Base-by-base conservation (phyloP, 257 asterid species). In the Capsicum chinense region DNA sequence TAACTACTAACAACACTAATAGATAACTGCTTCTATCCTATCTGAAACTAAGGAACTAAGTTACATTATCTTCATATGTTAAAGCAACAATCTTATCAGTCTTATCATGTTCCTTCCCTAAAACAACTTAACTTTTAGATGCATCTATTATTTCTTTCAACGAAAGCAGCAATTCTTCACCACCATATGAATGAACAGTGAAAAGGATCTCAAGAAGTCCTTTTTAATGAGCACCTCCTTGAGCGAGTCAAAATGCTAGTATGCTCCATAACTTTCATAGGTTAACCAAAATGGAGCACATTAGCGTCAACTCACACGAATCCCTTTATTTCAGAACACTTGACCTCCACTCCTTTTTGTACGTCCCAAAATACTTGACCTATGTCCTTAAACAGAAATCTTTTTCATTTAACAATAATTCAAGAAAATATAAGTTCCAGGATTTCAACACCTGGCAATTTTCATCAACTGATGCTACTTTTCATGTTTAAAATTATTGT, bases 191-290 rank as follows among this genome's bases (percentile, higher is more conserved):
- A 48, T 50, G 60, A 74, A 7, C 60, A 74, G 42, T 19, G 19
- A 50, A 74, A 6, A 50, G 60, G 80, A 7, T 74, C 57, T 56
- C 1, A 4, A 74, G 60, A 74, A 50, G 60, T 74, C 80, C 80
- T 74, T 12, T 39, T 50, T 12, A 19, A 52, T 74, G 44, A 74
- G 13, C 60, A 50, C 60, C 44, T 74, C 44, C 60, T 74, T 74
- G 80, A 74, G 44, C 48, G 44, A 74, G 60, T 33, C 80, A 74
- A 74, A 74, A 19, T 19, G 80, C 60, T 48, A 21, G 59, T 9
- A n/a, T 74, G 19, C 60, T 15, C 44, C 37, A 48, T 74, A 74
- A 48, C 48, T 74, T 48, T 48, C 60, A 74, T 11, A 13, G 60
- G 58, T 50, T 74, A 48, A 74, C 60, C 60, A 74, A 48, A 74